Evolutionary conservation across 495 filamentous ascomycete species (phyloP).

Genomic region (Penicillium waksmanii): DNA sequence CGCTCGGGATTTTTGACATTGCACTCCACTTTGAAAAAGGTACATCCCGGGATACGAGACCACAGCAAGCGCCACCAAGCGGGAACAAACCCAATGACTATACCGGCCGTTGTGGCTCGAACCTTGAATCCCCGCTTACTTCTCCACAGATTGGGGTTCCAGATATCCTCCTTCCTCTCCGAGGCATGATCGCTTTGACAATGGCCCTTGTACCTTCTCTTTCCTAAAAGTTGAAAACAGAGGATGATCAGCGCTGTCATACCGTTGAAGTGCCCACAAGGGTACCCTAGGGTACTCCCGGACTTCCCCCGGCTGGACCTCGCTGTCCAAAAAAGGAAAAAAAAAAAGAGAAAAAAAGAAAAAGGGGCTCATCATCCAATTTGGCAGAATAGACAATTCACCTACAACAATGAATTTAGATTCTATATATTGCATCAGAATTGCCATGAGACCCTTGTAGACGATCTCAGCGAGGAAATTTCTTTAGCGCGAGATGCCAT

Average conservation of each 20-base stretch:
- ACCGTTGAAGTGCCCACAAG: neutral
- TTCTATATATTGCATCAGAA: neutral
- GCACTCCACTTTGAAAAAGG: slow-evolving; percentile 1
- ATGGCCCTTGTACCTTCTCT: neutral
- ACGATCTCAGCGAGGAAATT: neutral
- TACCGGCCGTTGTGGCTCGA: neutral
- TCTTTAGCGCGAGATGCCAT: neutral
- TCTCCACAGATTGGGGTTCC: neutral
- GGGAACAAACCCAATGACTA: neutral
- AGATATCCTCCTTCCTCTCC: slow-evolving; percentile 8
- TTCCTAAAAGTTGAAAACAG: neutral
- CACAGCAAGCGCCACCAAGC: neutral
- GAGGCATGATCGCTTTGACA: slow-evolving; percentile 10
- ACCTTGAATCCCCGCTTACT: neutral
- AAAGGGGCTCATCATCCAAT: neutral
- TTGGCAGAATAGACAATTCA: neutral
- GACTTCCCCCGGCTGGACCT: slow-evolving; percentile 6
- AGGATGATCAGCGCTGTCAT: slow-evolving; percentile 20
- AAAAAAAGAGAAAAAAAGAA: too few relatives aligned
- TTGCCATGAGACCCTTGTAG: neutral
- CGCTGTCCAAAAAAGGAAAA: too few relatives aligned
- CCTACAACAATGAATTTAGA: too few relatives aligned
- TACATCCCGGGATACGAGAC: neutral
- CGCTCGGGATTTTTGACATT: slow-evolving; percentile 17
- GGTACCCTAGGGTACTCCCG: neutral